A percentile compares a stretch with the other conserved stretches of the same genome.
phyloP scores from a whole-genome alignment of 2,329 filamentous ascomycete genomes.

The Arthrinium phaeospermum region DNA sequence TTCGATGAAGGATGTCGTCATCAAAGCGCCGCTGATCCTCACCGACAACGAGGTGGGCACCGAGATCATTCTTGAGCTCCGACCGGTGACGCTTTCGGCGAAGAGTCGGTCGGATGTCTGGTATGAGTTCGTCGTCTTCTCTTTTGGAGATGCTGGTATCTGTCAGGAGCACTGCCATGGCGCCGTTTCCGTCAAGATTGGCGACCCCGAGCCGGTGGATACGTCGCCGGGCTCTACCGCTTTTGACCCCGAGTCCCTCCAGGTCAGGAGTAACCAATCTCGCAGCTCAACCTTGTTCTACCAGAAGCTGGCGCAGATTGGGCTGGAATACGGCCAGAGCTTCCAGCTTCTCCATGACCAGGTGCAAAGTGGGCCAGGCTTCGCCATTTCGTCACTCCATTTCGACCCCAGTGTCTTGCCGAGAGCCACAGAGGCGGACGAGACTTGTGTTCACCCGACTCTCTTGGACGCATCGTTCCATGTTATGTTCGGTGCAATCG shows the following conservation, averaged over 20 bases:
- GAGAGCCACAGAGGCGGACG: conserved; percentile 30
- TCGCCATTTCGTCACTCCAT: not conserved
- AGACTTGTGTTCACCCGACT: conserved; percentile 30
- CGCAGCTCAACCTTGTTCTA: conserved; percentile 27
- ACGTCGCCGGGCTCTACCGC: not conserved
- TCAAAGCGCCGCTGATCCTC: conserved; percentile 30
- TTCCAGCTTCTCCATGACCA: conserved; percentile 19
- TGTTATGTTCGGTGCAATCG: conserved; percentile 39
- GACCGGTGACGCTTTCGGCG: conserved; percentile 17
- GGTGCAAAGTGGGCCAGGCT: not conserved
- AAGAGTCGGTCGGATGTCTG: not conserved
- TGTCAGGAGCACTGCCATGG: not conserved
- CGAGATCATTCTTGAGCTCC: conserved; percentile 44
- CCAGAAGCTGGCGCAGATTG: conserved; percentile 24
- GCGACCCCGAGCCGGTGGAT: too few relatives aligned
- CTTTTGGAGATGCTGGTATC: not conserved
- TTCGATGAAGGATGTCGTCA: conserved; percentile 44
- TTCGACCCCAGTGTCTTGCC: conserved; percentile 1
- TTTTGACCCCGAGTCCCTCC: too few relatives aligned
- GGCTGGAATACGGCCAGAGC: conserved; percentile 26
- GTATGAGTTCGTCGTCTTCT: not conserved
- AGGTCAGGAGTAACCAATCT: too few relatives aligned
- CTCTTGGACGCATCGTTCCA: conserved; percentile 38
- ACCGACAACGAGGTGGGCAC: conserved; percentile 37
- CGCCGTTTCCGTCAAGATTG: not conserved